Percentiles rank a stretch among this genome's conserved stretches.
Evolutionary conservation across 1,284 basidiomycete species (phyloP).

Genomic region (Grifola frondosa): DNA sequence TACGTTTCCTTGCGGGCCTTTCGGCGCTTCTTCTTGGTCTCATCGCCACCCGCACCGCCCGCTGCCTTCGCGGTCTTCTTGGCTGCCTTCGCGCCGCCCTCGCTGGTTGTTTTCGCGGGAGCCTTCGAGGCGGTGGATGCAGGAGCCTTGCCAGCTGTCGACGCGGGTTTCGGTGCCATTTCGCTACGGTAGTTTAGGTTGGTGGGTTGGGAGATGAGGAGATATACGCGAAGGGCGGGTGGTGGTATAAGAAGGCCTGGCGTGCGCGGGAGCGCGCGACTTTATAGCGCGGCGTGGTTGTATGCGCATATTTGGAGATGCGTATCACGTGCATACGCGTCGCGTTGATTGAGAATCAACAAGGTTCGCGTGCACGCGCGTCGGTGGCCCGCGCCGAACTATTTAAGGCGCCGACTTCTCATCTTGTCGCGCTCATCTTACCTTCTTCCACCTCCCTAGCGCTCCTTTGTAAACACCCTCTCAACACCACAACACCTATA

Average conservation of each 20-base stretch:
- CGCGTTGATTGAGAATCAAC: constrained; percentile 21
- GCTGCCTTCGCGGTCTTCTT: constrained; percentile 81
- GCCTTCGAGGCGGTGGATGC: constrained; percentile 75
- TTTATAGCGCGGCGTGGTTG: constrained; percentile 22
- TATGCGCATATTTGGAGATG: constrained; percentile 19
- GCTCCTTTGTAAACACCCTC: no score
- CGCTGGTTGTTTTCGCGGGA: constrained; percentile 68
- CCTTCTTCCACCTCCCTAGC: background rate
- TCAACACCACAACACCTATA: constrained; percentile 4
- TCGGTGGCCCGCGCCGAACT: constrained; percentile 12
- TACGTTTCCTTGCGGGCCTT: constrained; percentile 90
- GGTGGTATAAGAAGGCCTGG: constrained; percentile 14
- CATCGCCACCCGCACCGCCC: constrained; percentile 50
- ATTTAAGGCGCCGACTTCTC: background rate
- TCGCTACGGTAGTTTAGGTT: constrained; percentile 15
- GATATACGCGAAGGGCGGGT: constrained; percentile 9
- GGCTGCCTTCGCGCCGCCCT: constrained; percentile 74
- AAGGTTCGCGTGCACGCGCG: no score
- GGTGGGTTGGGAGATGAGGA: constrained; percentile 5
- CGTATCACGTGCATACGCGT: constrained; percentile 22
- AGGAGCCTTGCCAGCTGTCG: constrained; percentile 81
- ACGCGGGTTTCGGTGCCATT: constrained; percentile 82
- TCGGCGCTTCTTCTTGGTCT: constrained; percentile 86
- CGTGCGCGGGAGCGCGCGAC: constrained; percentile 8
- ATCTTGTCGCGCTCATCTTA: background rate